Base-by-base conservation (phyloP, 1,284 basidiomycete species). In the Ganoderma leucocontextum region DNA sequence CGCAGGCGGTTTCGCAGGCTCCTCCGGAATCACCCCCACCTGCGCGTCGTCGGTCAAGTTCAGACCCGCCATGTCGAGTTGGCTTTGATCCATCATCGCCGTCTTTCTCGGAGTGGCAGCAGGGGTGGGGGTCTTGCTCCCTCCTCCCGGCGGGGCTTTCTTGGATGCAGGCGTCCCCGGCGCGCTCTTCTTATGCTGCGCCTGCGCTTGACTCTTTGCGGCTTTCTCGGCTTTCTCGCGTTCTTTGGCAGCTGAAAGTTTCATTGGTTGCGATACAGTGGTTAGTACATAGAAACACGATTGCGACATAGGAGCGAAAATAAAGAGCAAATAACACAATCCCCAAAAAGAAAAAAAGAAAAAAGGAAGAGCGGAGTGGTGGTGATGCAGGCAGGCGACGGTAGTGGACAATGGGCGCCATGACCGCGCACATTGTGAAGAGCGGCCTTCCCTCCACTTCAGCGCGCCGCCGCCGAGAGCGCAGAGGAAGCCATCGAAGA, bases 1-100 rank as follows among this genome's bases (percentile, higher is more conserved):
- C 75, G 95, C 86, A 33, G 83, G 87, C 71, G 93, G 82, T 75
- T 89, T 93, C 6, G 92, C 87, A 33, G 84, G 84, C 70, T 93
- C 93, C 57, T 87, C 84, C 44, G 83, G 80, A 35, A 82, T 81
- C 17, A 64, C 22, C 33, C 64, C 71, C 4, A 33, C 22, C 17
- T 65, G 53, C 0, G 12, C 62, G 3, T 70, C 67, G 9, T 72
- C 71, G 10, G 68, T 62, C 39, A 97, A 81, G 78, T 94, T 94
- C 70, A 96, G 80, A 6, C 86, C 93, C 35, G 90, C 87, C 63
- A 97, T 81, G 81, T 97, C 96, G 74, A 92, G 78, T 42, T 87
- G 79, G 71, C 87, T 81, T 62, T 89, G 85, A 78, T 91, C 87
- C 73, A 77, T 52, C 22, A 85, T 15, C n/a, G 38, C n/a, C 15